A percentile compares a stretch with the other conserved stretches of the same genome.
phyloP scores from a whole-genome alignment of 2,329 filamentous ascomycete species.

The Pseudopithomyces chartarum region DNA sequence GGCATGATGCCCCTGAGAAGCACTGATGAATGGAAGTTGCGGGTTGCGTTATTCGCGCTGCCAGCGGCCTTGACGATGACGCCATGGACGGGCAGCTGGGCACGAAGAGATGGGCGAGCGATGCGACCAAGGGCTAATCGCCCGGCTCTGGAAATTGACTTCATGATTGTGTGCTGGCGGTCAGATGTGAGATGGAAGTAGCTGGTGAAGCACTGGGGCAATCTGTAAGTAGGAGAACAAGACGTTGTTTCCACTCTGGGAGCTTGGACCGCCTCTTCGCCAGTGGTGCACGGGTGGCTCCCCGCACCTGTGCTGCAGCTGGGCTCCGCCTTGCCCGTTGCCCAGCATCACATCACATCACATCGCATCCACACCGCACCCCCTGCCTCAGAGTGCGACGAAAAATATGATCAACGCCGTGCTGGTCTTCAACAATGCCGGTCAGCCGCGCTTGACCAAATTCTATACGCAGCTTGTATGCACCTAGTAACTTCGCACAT shows the following conservation, averaged over 20 bases:
- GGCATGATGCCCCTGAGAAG: constrained; percentile 49
- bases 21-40: constrained; percentile 34
- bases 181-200: background rate
- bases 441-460: constrained; percentile 93
- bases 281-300: too few relatives aligned
- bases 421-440: constrained; percentile 97
- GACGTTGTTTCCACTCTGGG: background rate
- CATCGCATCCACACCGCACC: background rate
- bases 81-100: constrained; percentile 28
- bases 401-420: constrained; percentile 93
- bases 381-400: background rate
- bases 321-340: too few relatives aligned
- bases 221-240: background rate
- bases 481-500: constrained; percentile 3
- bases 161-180: constrained; percentile 16
- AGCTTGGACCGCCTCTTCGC: too few relatives aligned
- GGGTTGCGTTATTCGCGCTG: constrained; percentile 10
- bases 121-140: constrained; percentile 27
- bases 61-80: constrained; percentile 28
- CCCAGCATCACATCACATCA: constrained; percentile 11
- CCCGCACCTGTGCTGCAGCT: too few relatives aligned
- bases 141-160: constrained; percentile 28
- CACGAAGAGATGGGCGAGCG: constrained; percentile 24
- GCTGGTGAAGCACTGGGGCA: constrained; percentile 12
- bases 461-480: constrained; percentile 95